A percentile compares a stretch with the other conserved stretches of the same genome.
Conservation (phyloP, 192 early-diverging fungal species). For the Coemansia sp. region DNA sequence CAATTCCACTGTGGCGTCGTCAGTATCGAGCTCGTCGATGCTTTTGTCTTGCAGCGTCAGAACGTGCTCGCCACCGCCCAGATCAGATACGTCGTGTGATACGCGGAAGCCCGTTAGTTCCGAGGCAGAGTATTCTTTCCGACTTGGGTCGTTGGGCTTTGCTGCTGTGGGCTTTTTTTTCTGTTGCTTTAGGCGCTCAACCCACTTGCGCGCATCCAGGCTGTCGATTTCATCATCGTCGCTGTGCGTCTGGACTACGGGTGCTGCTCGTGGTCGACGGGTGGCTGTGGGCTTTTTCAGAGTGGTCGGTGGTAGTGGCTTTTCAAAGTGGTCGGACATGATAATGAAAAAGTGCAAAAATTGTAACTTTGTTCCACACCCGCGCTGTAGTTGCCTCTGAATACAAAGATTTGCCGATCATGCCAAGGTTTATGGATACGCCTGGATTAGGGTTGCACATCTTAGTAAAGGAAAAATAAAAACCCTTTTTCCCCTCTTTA, state of each 20-base stretch:
- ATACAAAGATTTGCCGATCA: background rate
- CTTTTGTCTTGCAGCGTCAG: constrained; percentile 83
- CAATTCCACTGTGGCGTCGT: constrained; percentile 67
- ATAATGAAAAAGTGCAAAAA: background rate
- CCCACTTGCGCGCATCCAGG: constrained; percentile 67
- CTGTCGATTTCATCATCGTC: constrained; percentile 55
- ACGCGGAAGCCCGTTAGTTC: constrained; percentile 77
- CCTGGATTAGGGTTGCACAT: constrained; percentile 15
- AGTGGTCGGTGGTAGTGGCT: background rate
- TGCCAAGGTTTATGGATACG: background rate
- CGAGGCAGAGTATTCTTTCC: constrained; percentile 20
- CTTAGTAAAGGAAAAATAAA: background rate
- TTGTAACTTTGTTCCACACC: too few species aligned
- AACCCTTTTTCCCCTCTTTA: background rate
- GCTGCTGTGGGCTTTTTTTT: constrained; percentile 44
- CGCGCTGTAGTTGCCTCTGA: background rate
- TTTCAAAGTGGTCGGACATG: background rate
- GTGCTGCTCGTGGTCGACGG: constrained; percentile 28
- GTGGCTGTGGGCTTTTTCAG: background rate
- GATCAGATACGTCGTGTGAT: constrained; percentile 52
- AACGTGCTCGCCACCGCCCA: constrained; percentile 65
- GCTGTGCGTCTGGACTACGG: constrained; percentile 59
- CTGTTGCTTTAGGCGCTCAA: constrained; percentile 60
- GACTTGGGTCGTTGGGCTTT: background rate
- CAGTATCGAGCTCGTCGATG: constrained; percentile 62